These are phyloP conservation scores for Scenedesmus sp. DNA, from an alignment of 163 green algal genomes.

Conservation along the genomic window DNA sequence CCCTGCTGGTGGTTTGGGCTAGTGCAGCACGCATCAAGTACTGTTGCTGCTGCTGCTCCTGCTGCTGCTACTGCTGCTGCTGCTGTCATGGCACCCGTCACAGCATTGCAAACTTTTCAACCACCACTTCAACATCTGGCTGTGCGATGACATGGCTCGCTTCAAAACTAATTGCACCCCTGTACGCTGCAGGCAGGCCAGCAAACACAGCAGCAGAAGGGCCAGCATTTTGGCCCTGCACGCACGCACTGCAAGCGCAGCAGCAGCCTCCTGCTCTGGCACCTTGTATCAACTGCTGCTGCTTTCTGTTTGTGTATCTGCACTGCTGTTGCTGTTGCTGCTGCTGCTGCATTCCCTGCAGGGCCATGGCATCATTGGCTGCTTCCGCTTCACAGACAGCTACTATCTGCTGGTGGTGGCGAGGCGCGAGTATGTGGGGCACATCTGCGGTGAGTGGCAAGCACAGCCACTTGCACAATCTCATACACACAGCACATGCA, in stretches of 20 bases:
- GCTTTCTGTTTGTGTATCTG: not conserved
- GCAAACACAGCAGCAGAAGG: too few species aligned
- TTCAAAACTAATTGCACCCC: not conserved
- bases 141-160: too few species aligned
- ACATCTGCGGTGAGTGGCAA: slow-evolving; percentile 56
- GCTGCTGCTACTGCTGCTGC: not conserved
- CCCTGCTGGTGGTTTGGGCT: too few species aligned
- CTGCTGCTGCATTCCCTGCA: not conserved
- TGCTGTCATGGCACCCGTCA: not conserved
- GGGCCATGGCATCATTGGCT: slow-evolving; percentile 85
- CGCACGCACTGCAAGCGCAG: not conserved
- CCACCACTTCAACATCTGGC: too few species aligned
- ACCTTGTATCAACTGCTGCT: not conserved
- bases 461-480: not conserved
- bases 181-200: too few species aligned
- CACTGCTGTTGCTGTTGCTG: not conserved
- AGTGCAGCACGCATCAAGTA: too few species aligned
- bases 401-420: slow-evolving; percentile 94
- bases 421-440: slow-evolving; percentile 65
- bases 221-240: not conserved
- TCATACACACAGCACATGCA: not conserved
- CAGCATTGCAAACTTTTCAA: too few species aligned
- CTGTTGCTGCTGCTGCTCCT: not conserved
- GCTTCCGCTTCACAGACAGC: slow-evolving; percentile 88
- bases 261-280: not conserved